phyloP scores from a whole-genome alignment of 2,329 filamentous ascomycete genomes.

The Parafenestella ontariensis region DNA sequence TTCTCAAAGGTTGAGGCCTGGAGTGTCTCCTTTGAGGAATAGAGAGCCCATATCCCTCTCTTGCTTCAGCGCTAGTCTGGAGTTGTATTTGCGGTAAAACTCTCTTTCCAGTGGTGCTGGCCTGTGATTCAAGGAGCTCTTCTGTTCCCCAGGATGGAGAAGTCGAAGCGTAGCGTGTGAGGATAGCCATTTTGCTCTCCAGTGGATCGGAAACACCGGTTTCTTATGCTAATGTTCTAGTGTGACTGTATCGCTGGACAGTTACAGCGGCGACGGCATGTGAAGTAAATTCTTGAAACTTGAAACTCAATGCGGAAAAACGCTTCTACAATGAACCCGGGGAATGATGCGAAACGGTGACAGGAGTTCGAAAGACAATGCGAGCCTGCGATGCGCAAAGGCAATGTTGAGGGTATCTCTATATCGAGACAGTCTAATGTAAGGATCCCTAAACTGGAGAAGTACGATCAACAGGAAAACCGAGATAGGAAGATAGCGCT shows the following conservation, averaged over 20 bases:
- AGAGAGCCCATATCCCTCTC: constrained; percentile 10
- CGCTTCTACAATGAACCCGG: constrained; percentile 11
- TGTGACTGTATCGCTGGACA: constrained; percentile 13
- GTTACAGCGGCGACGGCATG: constrained; percentile 11
- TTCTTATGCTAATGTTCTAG: constrained; percentile 12
- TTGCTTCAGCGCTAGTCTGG: constrained; percentile 9
- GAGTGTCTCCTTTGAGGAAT: constrained; percentile 7
- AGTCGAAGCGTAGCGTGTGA: constrained; percentile 14
- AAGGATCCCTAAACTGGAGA: constrained; percentile 8
- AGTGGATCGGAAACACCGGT: background rate
- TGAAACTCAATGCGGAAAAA: constrained; percentile 26
- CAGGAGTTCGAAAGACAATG: constrained; percentile 5
- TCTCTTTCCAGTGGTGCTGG: constrained; percentile 7
- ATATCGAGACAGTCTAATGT: constrained; percentile 1
- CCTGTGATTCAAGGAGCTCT: background rate
- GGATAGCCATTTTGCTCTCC: constrained; percentile 17
- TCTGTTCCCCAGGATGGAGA: constrained; percentile 1
- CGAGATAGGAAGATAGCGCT: constrained; percentile 12
- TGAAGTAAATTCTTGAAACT: constrained; percentile 13
- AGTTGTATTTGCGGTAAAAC: constrained; percentile 22
- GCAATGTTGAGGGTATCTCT: background rate
- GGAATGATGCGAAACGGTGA: constrained; percentile 15
- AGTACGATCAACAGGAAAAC: constrained; percentile 10
- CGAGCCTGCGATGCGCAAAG: background rate
- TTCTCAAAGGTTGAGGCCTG: constrained; percentile 8